phyloP scores from a whole-genome alignment of 371 early-diverging fungal genomes.

The Ordospora pajunii region DNA sequence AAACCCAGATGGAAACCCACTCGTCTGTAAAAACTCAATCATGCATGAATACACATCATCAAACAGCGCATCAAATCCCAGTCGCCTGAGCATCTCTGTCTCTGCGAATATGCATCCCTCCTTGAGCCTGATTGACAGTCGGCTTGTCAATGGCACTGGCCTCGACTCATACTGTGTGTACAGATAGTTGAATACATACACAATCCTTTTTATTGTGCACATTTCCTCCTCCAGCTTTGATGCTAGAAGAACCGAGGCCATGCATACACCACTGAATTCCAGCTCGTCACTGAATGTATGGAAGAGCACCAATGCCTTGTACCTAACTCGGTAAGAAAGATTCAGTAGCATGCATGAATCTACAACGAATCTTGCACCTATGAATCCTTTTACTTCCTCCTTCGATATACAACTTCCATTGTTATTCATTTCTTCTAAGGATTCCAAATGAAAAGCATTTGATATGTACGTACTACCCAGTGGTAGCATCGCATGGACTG shows the following conservation, averaged over 20 bases:
- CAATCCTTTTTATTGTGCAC: background rate
- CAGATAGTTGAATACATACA: constrained; percentile 1
- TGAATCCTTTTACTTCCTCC: background rate
- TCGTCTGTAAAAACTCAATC: background rate
- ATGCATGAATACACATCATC: background rate
- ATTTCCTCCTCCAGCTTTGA: constrained; percentile 2
- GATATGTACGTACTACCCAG: too few species aligned
- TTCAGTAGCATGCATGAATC: constrained; percentile 4
- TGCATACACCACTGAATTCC: background rate
- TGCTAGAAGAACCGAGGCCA: background rate
- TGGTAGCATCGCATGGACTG: too few species aligned
- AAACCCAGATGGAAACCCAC: background rate
- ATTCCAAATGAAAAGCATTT: background rate
- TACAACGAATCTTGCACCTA: background rate
- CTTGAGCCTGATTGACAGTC: background rate
- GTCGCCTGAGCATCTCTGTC: background rate
- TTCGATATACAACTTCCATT: background rate
- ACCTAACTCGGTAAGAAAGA: background rate
- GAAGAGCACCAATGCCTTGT: background rate
- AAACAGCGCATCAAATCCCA: background rate
- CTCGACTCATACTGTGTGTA: constrained; percentile 1
- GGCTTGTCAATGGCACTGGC: background rate
- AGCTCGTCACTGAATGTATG: background rate
- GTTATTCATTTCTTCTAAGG: background rate
- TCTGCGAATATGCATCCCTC: constrained; percentile 2